Conservation (phyloP, 495 filamentous ascomycete species). For the Neurospora hispaniola region DNA sequence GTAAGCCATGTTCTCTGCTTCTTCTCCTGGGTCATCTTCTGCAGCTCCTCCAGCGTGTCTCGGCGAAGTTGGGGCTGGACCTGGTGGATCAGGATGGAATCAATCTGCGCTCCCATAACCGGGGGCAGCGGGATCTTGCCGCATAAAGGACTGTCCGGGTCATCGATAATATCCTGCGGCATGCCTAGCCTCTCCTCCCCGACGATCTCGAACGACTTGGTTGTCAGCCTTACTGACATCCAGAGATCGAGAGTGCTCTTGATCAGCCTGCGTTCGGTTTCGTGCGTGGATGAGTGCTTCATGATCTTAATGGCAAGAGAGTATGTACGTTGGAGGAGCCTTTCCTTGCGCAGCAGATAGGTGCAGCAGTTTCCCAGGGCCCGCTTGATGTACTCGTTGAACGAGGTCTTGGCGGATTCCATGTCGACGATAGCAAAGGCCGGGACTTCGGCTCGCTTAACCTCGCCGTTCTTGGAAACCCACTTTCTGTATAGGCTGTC, state of each 20-base stretch:
- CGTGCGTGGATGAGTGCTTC: conserved; percentile 14
- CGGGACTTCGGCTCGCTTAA: conserved; percentile 27
- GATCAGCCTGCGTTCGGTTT: conserved; percentile 33
- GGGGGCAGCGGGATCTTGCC: conserved; percentile 46
- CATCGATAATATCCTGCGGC: conserved; percentile 33
- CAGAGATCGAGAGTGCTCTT: conserved; percentile 41
- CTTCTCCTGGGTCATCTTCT: conserved; percentile 45
- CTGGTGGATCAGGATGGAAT: conserved; percentile 45
- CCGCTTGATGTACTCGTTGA: conserved; percentile 33
- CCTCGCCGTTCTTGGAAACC: conserved; percentile 26
- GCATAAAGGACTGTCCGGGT: conserved; percentile 36
- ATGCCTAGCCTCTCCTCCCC: conserved; percentile 46
- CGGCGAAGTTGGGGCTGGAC: conserved; percentile 44
- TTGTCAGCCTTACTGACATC: conserved; percentile 47
- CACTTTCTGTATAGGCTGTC: conserved; percentile 38
- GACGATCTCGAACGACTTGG: conserved; percentile 44
- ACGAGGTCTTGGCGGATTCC: conserved; percentile 30
- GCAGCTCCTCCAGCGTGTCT: conserved; percentile 43
- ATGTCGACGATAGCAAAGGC: conserved; percentile 39
- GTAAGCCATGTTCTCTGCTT: conserved; percentile 46
- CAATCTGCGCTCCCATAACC: conserved; percentile 50
- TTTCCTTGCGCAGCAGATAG: conserved; percentile 25
- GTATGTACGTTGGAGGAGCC: conserved; percentile 35
- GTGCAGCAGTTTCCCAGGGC: conserved; percentile 30
- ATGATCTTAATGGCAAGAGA: conserved; percentile 26